Base-by-base conservation (phyloP, 352 stramenopile genomes). In the Phytophthora citrophthora region DNA sequence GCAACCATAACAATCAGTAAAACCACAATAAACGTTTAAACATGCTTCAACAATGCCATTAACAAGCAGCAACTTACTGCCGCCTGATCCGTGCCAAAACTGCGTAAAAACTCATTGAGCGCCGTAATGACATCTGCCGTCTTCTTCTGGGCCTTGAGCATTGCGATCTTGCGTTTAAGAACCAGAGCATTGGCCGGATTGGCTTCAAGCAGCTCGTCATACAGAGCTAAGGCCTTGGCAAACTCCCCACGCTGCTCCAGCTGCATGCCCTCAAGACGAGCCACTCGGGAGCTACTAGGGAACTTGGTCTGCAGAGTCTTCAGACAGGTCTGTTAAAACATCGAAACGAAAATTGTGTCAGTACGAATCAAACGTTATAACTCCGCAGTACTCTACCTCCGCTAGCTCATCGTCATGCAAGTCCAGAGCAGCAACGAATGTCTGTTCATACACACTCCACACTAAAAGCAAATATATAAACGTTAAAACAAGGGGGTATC, bases 391-490 rank as follows among this genome's bases (percentile, higher is more conserved):
- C 29, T 54, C 24, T 32, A 81, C 65, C 50, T 80, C 62, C 0
- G 69, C 68, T 29, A 89, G 61, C 59, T 85, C 67, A 48, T 82
- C 64, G 43, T 90, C 81, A 63, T 88, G 68, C 34, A 88, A 39
- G 57, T 92, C 83, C 45, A 92, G 51, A 27, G 83, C 79, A 13
- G 83, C 83, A 16, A 90, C 26, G 12, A 90, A 80, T 29, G 81
- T 80, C 29, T 90, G 83, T 59, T 92, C 83, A 52, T 89, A 83
- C 39, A 90, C 54, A n/a, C 59, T 72, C 79, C 82, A 92, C 15
- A 86, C 79, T 47, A 49, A 24, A 65, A 47, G 40, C 57, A 39
- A n/a, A 34, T 3, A 16, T 31, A 52, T 40, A 47, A 53, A 15
- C 15, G 46, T 71, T 68, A 45, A 70, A 72, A 61, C 32, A 10